These are phyloP conservation scores for Aspergillus viridinutans DNA, from an alignment of 2,329 filamentous ascomycete genomes.

Conservation along the genomic window DNA sequence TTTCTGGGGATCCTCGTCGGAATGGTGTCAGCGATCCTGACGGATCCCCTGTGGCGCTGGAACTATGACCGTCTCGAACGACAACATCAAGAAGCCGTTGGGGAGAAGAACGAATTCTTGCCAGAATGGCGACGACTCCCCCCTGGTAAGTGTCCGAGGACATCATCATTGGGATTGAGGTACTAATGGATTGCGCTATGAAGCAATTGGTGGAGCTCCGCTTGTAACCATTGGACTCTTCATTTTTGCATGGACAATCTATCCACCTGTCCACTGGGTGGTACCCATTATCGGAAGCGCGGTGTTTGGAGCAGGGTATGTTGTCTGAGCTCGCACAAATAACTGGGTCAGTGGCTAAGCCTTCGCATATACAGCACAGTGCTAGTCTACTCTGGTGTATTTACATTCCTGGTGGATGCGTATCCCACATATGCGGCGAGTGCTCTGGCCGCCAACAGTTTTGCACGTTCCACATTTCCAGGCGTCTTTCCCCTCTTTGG, in stretches of 20 bases:
- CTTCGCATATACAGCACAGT: constrained; percentile 54
- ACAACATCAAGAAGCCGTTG: constrained; percentile 31
- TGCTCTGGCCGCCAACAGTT: constrained; percentile 78
- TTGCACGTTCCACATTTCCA: constrained; percentile 72
- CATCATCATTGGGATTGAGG: too few species aligned
- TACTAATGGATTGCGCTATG: neutral
- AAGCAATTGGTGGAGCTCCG: constrained; percentile 65
- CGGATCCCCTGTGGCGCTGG: constrained; percentile 45
- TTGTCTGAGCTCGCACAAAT: constrained; percentile 1
- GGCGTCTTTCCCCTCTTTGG: constrained; percentile 75
- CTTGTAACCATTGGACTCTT: constrained; percentile 79
- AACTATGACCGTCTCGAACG: constrained; percentile 41
- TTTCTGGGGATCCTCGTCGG: constrained; percentile 58
- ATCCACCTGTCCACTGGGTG: constrained; percentile 68
- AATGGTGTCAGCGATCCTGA: constrained; percentile 42
- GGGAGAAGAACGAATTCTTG: constrained; percentile 54
- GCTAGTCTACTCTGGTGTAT: constrained; percentile 76
- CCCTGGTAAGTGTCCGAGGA: constrained; percentile 46
- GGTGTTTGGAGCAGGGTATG: constrained; percentile 68
- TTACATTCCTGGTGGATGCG: constrained; percentile 75
- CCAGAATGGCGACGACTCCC: constrained; percentile 86
- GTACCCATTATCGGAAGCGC: constrained; percentile 67
- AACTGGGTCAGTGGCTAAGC: constrained; percentile 6
- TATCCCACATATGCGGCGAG: constrained; percentile 47
- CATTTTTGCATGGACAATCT: constrained; percentile 84